phyloP scores from a whole-genome alignment of 2,329 filamentous ascomycete species.

The Acrocalymma vagum region DNA sequence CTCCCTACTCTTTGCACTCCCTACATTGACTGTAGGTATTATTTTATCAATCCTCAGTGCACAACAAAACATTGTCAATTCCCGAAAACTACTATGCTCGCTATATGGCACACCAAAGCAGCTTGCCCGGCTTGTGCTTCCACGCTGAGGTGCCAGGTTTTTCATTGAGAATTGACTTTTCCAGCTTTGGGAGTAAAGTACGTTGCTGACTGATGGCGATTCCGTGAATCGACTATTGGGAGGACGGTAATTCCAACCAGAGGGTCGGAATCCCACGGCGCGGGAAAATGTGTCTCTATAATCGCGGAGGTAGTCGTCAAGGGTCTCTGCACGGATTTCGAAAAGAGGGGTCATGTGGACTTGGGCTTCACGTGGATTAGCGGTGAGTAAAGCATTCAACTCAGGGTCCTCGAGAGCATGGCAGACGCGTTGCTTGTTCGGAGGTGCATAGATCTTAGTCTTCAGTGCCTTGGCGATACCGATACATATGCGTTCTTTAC shows the following conservation, averaged over 20 bases:
- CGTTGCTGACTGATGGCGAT: constrained; percentile 69
- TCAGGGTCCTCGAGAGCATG: constrained; percentile 86
- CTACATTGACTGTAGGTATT: constrained; percentile 93
- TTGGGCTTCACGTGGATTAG: constrained; percentile 82
- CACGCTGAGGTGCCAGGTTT: constrained; percentile 82
- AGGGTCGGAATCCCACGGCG: constrained; percentile 89
- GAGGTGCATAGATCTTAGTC: constrained; percentile 88
- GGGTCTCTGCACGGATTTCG: constrained; percentile 89
- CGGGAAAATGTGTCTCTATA: constrained; percentile 85
- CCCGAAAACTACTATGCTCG: constrained; percentile 94
- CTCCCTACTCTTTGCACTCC: constrained; percentile 68
- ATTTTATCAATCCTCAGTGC: constrained; percentile 85
- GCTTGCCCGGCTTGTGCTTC: constrained; percentile 81
- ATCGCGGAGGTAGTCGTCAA: constrained; percentile 85
- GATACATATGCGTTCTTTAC: constrained; percentile 94
- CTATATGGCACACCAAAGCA: constrained; percentile 96
- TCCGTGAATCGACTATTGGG: constrained; percentile 69
- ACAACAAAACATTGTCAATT: constrained; percentile 93
- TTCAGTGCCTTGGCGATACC: constrained; percentile 87
- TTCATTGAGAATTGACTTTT: constrained; percentile 73
- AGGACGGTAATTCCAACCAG: constrained; percentile 91
- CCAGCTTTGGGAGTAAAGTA: constrained; percentile 77
- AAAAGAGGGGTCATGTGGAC: constrained; percentile 98
- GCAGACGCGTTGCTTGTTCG: constrained; percentile 85
- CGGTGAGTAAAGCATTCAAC: constrained; percentile 78